Evolutionary conservation across 805 yeast species (phyloP).

Genomic region (Cyberlindnera euphorbiiphila): DNA sequence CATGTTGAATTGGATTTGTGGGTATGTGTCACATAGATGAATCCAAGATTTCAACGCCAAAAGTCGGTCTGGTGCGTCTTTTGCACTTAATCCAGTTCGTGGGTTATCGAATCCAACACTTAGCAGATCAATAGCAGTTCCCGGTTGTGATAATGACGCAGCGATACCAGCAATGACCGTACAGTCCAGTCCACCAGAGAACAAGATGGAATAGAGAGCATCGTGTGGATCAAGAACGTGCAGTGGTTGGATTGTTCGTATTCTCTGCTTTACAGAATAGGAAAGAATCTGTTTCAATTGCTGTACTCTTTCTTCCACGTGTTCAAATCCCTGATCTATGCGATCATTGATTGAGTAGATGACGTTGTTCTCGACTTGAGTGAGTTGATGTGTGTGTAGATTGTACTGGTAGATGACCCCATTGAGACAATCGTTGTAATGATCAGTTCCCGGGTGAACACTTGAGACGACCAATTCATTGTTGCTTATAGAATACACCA

Average conservation of each 20-base stretch:
- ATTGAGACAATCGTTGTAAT: conserved; percentile 51
- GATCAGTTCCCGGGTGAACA: conserved; percentile 34
- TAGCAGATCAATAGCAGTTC: conserved; percentile 59
- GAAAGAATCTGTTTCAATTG: conserved; percentile 31
- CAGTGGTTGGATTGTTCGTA: conserved; percentile 58
- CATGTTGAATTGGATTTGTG: conserved; percentile 40
- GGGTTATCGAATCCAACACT: conserved; percentile 94
- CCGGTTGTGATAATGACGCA: conserved; percentile 30
- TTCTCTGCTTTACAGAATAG: conserved; percentile 44
- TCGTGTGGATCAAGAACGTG: conserved; percentile 30
- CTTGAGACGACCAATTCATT: conserved; percentile 46
- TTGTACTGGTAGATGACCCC: conserved; percentile 47
- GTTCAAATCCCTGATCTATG: conserved; percentile 20
- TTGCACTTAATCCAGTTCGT: conserved; percentile 56
- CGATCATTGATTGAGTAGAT: conserved; percentile 21
- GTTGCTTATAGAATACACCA: conserved; percentile 40
- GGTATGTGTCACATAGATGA: conserved; percentile 43
- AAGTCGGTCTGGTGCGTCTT: conserved; percentile 80
- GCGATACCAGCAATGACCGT: conserved; percentile 66
- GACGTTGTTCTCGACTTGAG: conserved; percentile 9
- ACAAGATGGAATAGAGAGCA: conserved; percentile 55
- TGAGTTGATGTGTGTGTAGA: conserved; percentile 20
- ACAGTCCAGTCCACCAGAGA: conserved; percentile 96
- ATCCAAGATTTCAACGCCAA: conserved; percentile 64
- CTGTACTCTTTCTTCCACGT: conserved; percentile 12